Base-by-base conservation (phyloP, 805 yeast genomes). In the Danielia reshetovae region DNA sequence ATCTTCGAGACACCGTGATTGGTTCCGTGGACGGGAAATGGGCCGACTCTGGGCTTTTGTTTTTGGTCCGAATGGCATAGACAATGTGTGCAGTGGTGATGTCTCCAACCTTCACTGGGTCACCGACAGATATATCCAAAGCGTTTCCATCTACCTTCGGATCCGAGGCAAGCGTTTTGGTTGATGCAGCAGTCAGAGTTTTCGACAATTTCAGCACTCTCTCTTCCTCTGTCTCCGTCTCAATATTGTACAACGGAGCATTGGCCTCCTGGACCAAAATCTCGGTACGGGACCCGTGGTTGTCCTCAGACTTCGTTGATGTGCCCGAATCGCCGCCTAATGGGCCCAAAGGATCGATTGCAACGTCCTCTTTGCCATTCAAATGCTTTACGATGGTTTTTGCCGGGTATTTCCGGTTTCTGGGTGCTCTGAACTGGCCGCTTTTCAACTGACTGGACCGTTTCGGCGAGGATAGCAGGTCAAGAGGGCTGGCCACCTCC, bases 21-120 rank as follows among this genome's bases (percentile, higher is more conserved):
- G 36, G 39, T 10, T 40, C 38, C 2, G 37, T 17, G 14, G 18
- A 25, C 3, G 53, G 48, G 22, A 46, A 49, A 38, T 35, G 51
- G 38, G 42, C 46, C 10, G 65, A 42, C 4, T 62, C 47, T 1
- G 60, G 57, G 9, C 74, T 71, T 32, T 69, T 65, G 7, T 85
- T 72, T 32, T 60, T 71, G 11, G 94, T 77, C 22, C 73, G 74
- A 15, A 93, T 85, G 2, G 83, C 75, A 58, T 90, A 93, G 5
- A 85, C 95, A 2, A 90, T 85, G 56, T 93, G 96, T 1, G 95
- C 84, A 27, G 81, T 76, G 0, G 97, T 79, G 29, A 89, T 61
- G 45, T 93, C 98, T 3, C 96, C 96, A 4, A 93, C 89, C 55
- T 85, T 87, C 46, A 79, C 72, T 0, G 97, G 97, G 56, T 89